Evolutionary conservation across 1,284 basidiomycete species (phyloP).

Genomic region (Pseudozyma sp.): DNA sequence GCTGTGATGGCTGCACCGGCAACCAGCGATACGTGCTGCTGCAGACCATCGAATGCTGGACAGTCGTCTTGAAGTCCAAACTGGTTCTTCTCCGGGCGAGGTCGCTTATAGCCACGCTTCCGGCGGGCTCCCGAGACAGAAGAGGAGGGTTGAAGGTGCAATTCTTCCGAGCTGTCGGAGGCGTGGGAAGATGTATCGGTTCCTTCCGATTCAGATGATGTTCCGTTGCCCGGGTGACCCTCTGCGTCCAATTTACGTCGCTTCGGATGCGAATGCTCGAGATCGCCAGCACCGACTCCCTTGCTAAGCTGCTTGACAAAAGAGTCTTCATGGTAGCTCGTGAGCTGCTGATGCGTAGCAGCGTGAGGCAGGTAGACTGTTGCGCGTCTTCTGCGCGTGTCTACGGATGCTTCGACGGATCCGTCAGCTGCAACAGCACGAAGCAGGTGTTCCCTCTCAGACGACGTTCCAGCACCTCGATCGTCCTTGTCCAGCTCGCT

Average conservation of each 20-base stretch:
- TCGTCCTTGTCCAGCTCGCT: slow-evolving; percentile 5
- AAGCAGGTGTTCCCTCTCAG: slow-evolving; percentile 5
- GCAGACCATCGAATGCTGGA: slow-evolving; percentile 79
- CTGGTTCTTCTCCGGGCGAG: slow-evolving; percentile 44
- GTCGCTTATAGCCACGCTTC: slow-evolving; percentile 22
- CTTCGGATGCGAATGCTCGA: slow-evolving; percentile 6
- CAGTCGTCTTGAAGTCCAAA: slow-evolving; percentile 85
- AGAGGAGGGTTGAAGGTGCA: slow-evolving; percentile 17
- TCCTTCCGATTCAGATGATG: slow-evolving; percentile 1
- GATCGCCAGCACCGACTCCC: slow-evolving; percentile 1
- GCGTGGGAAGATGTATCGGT: slow-evolving; percentile 4
- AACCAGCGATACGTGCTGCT: slow-evolving; percentile 77
- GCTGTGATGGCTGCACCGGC: slow-evolving; percentile 83
- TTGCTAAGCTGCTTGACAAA: slow-evolving; percentile 34
- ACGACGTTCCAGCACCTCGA: background rate
- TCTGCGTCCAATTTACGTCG: slow-evolving; percentile 6
- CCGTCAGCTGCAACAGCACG: slow-evolving; percentile 1
- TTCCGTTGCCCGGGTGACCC: background rate
- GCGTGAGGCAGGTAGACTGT: slow-evolving; percentile 11
- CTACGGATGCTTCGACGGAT: background rate
- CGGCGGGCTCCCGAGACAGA: slow-evolving; percentile 10
- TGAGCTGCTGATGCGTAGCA: slow-evolving; percentile 27
- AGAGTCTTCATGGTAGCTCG: slow-evolving; percentile 23
- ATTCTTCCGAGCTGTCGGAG: slow-evolving; percentile 5
- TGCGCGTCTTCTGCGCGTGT: slow-evolving; percentile 1